Conservation (phyloP, 345 rosid species). For the Eucalyptus tenuipes region DNA sequence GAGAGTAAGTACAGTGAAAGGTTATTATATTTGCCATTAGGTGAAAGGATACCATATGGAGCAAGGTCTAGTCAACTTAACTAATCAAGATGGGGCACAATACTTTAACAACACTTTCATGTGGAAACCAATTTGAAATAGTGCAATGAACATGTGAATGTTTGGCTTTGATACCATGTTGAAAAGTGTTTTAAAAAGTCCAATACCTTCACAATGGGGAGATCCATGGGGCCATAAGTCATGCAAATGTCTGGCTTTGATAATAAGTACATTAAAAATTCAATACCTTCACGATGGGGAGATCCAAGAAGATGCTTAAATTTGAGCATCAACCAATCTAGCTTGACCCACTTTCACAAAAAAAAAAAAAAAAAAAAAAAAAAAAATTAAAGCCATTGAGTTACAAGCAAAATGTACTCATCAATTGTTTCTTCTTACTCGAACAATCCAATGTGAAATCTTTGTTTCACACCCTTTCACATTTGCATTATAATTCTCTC, state of each 20-base stretch:
- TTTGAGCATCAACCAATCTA: not conserved
- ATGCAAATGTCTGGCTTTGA: not conserved
- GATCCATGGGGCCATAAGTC: not conserved
- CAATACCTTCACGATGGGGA: not conserved
- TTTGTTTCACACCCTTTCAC: not conserved
- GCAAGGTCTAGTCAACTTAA: not conserved
- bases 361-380: no score
- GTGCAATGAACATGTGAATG: not conserved
- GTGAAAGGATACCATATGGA: not conserved
- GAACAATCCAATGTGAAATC: not conserved
- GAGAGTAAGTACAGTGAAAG: not conserved
- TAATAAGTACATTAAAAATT: not conserved
- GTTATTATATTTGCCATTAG: not conserved
- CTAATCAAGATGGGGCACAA: not conserved
- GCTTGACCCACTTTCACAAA: not conserved
- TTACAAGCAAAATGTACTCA: not conserved
- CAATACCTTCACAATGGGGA: not conserved
- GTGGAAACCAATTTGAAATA: not conserved
- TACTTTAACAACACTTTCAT: not conserved
- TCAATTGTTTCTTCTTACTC: not conserved
- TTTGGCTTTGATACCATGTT: not conserved
- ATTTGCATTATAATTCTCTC: not conserved
- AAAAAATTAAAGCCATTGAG: no score
- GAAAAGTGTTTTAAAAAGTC: not conserved
- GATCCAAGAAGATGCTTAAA: not conserved